A percentile compares a stretch with the other conserved stretches of the same genome.
These are phyloP conservation scores for Cylindrotheca fusiformis DNA, from an alignment of 108 stramenopile species.

Conservation along the genomic window DNA sequence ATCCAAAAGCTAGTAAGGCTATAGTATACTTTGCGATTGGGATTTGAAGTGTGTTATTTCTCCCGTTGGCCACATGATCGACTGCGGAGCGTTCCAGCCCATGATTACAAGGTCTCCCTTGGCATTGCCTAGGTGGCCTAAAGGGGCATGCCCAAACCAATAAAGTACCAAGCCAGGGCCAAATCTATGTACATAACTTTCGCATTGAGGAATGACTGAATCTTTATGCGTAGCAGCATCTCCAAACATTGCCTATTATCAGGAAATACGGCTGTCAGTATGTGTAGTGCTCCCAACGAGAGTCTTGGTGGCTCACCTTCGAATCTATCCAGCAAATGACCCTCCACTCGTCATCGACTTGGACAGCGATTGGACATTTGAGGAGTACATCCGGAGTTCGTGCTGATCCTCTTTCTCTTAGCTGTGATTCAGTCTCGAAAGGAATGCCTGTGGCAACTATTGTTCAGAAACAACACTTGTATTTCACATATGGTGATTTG, in stretches of 20 bases:
- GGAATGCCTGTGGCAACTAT: conserved; percentile 78
- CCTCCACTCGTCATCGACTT: conserved; percentile 58
- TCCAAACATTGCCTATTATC: conserved; percentile 68
- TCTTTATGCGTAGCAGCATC: conserved; percentile 68
- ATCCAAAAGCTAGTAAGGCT: background rate
- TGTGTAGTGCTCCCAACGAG: background rate
- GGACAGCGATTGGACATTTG: conserved; percentile 25
- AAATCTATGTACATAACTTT: conserved; percentile 81
- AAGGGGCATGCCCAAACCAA: conserved; percentile 88
- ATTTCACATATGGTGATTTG: no score
- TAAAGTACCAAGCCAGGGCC: conserved; percentile 81
- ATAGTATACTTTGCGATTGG: background rate
- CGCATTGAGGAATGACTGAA: conserved; percentile 75
- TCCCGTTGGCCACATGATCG: conserved; percentile 71
- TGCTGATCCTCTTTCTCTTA: conserved; percentile 67
- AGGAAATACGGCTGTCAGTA: conserved; percentile 8
- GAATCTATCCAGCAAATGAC: conserved; percentile 87
- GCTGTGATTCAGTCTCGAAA: conserved; percentile 77
- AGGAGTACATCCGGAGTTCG: conserved; percentile 79
- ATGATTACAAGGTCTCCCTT: conserved; percentile 63
- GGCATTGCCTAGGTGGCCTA: conserved; percentile 55
- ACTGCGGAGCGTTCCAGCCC: conserved; percentile 57
- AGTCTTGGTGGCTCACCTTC: conserved; percentile 46
- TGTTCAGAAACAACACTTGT: no score
- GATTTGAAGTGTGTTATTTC: conserved; percentile 27